These are phyloP conservation scores for Cucumis cinereus DNA, from an alignment of 306 rosid species.

Conservation along the genomic window DNA sequence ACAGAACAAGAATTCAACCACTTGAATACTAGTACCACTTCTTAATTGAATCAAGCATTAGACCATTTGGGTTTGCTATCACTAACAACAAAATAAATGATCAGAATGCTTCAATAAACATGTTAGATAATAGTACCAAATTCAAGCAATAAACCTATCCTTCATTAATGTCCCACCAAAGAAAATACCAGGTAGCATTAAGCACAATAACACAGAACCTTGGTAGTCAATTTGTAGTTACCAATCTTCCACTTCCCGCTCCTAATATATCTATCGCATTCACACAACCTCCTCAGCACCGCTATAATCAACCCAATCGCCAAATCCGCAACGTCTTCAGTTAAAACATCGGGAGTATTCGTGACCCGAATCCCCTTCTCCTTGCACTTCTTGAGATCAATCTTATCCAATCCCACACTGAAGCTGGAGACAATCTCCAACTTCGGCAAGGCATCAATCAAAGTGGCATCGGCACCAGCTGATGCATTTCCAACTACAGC, in stretches of 20 bases:
- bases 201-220: conserved; percentile 22
- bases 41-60: background rate
- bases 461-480: conserved; percentile 40
- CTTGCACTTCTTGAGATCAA: conserved; percentile 40
- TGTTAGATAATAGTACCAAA: background rate
- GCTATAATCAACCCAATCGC: conserved; percentile 48
- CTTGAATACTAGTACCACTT: background rate
- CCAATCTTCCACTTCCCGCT: conserved; percentile 58
- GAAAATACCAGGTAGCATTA: background rate
- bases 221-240: conserved; percentile 50
- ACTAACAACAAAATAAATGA: background rate
- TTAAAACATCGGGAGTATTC: conserved; percentile 71
- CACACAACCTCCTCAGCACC: conserved; percentile 44
- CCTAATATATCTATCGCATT: conserved; percentile 54
- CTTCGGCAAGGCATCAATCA: conserved; percentile 47
- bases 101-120: background rate
- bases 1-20: background rate
- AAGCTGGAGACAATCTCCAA: conserved; percentile 59
- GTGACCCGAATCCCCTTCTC: conserved; percentile 66
- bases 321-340: conserved; percentile 71
- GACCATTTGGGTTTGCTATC: background rate
- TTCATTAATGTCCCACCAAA: background rate
- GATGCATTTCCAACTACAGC: conserved; percentile 33
- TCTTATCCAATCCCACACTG: conserved; percentile 70
- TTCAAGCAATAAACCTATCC: background rate